Evolutionary conservation across 495 filamentous ascomycete species (phyloP), one percentile per base, ranked within the genome.

Genomic region (Penicillium desertorum): DNA sequence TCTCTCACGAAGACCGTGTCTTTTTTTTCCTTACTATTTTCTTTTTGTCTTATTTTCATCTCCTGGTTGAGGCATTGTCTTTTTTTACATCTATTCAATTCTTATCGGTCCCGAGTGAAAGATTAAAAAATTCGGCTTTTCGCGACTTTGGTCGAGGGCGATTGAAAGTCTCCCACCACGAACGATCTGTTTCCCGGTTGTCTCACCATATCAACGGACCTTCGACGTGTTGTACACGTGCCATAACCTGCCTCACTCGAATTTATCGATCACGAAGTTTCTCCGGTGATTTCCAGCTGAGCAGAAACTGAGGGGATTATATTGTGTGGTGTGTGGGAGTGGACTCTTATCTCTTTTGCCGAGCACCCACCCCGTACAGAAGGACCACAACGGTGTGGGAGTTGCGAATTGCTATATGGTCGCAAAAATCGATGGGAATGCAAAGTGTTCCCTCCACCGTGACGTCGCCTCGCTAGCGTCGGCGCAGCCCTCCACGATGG

Each of bases 361-460:
- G 60, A 66, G 58, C 62, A 25, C 23, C 23, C 23, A 25, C 58
- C 53, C 58, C 56, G 51, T 60, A 57, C 50, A 36, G 32, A 55
- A 36, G 53, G 32, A 39, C 53, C 61, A 42, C 53, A 56, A 36
- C 27, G 46, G 50, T 37, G 43, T 47, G 43, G 43, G 53, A 46
- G 43, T 51, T 51, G 54, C 29, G 51, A 57, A 66, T 69, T 71
- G 66, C 76, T 77, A 69, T 70, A 77, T 77, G 75, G 63, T 71
- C 68, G 62, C 70, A 71, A 67, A 70, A 54, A 71, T 72, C 68
- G 66, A 79, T 79, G 75, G 76, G 75, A 76, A 75, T 73, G 70
- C 66, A 51, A 70, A 69, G 58, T 56, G 50, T 59, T 68, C 68
- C 61, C 68, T 66, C 58, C 66, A 66, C 62, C 72, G 74, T 76